Evolutionary conservation across 1,284 basidiomycete species (phyloP), one percentile per base, ranked within the genome.

Genomic region (Cryptococcus sp.): DNA sequence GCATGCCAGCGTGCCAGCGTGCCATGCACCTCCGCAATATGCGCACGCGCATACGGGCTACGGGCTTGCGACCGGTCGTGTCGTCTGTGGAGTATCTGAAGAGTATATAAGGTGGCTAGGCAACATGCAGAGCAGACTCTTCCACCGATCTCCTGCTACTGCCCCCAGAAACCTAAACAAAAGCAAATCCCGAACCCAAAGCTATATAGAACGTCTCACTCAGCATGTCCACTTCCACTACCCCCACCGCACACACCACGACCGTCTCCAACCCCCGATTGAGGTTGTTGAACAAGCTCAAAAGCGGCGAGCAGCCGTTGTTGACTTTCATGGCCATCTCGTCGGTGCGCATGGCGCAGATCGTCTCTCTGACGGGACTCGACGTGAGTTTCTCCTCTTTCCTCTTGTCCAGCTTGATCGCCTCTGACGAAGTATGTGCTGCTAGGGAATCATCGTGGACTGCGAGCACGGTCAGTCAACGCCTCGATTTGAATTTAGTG

Each of bases 261-360:
- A 63, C 47, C 17, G 49, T 69, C 47, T 19, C 55, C 16, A 73
- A 73, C 61, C 61, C 72, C 17, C 66, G 65, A 3, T 61, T 73
- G 8, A 45, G 66, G n/a, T 25, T 72, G 19, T 68, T 72, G 52
- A 72, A 72, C 55, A 55, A 42, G 23, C 61, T 72, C 15, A 60
- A 52, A 35, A 44, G 41, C 4, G 60, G 56, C 11, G 60, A 61
- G 39, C 59, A 56, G 15, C 57, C 69, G 1, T n/a, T 74, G 41
- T 62, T 69, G 66, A 74, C 72, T 19, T 74, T 74, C 57, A 60
- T 64, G 27, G 68, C 64, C 8, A 63, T 74, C 39, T 58, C 63
- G 6, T 56, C 54, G 4, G 60, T 67, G 10, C 58, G 72, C 23
- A 45, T 55, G 22, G 65, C 67, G 7, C 72, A 74, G 54, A 64